Base-by-base conservation (phyloP, 495 filamentous ascomycete species). In the Daldinia loculata region DNA sequence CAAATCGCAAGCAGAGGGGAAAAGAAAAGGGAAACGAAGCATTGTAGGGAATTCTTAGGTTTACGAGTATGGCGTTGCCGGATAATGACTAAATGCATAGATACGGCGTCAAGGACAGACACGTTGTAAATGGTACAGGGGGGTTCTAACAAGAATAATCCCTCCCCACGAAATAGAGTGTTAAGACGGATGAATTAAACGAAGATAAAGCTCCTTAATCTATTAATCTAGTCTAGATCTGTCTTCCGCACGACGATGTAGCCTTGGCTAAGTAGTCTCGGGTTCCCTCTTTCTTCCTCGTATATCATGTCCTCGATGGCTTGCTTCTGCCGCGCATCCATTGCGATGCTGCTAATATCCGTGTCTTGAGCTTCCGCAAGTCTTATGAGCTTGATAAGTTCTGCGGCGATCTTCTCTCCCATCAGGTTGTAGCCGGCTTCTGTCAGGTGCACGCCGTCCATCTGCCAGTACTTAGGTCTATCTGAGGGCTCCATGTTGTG, bases 361-460 rank as follows among this genome's bases (percentile, higher is more conserved):
- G 68, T 70, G 7, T 73, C 66, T 34, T 75, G 73, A 2, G 73
- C 78, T 63, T 78, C 72, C n/a, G 81, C 76, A 9, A 75, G 74
- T 63, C 79, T 72, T 24, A 86, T 61, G 6, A 86, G 65, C 8
- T 75, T 76, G 52, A 85, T 76, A 5, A 89, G 67, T 45, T 76
- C 78, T 30, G 80, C 77, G 50, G 80, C 87, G 51, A 90, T 80
- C 56, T 81, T 78, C 56, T 83, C 71, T 0, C 89, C 89, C 67
- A 91, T 85, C 51, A 84, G 61, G 60, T 87, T 80, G 78, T 91
- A 91, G 12, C 89, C 89, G 24, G 75, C 79, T 3, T 82, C 74
- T 6, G 83, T 88, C 50, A 90, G 80, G 77, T 91, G 89, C 26
- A 91, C 61, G 15, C 83, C 84, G 80, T 91, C 89, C 64, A 53